These are phyloP conservation scores for Pichia thaimueangensis DNA, from an alignment of 805 yeast species.

Conservation along the genomic window DNA sequence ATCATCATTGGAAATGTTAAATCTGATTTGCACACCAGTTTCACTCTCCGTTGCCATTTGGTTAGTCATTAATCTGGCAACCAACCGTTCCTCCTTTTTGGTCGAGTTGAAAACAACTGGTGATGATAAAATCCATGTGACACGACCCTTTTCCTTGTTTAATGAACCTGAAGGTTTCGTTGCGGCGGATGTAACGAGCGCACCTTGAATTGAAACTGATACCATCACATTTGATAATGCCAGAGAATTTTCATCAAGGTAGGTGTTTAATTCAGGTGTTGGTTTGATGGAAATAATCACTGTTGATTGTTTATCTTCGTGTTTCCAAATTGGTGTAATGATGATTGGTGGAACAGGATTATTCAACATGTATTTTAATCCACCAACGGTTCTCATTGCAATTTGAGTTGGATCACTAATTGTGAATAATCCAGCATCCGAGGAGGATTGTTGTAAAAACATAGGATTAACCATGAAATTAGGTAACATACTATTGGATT, in stretches of 20 bases:
- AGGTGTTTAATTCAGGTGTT: slow-evolving; percentile 37
- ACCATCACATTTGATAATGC: slow-evolving; percentile 54
- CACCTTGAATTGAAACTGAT: slow-evolving; percentile 56
- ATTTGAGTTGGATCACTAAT: slow-evolving; percentile 43
- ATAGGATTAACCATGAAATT: slow-evolving; percentile 47
- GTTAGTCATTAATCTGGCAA: slow-evolving; percentile 81
- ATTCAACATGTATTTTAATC: slow-evolving; percentile 64
- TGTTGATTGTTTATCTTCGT: slow-evolving; percentile 78
- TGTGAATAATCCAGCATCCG: slow-evolving; percentile 29
- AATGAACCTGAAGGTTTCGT: slow-evolving; percentile 91
- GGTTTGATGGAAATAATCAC: slow-evolving; percentile 68
- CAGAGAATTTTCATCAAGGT: slow-evolving; percentile 30
- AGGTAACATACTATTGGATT: slow-evolving; percentile 35
- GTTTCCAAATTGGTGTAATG: slow-evolving; percentile 83
- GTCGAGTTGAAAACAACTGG: slow-evolving; percentile 33
- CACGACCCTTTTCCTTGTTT: slow-evolving; percentile 76
- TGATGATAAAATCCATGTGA: slow-evolving; percentile 68
- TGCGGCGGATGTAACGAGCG: slow-evolving; percentile 64
- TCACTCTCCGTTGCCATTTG: slow-evolving; percentile 66
- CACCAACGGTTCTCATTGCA: slow-evolving; percentile 65
- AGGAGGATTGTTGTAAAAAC: slow-evolving; percentile 38
- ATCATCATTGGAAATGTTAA: slow-evolving; percentile 38
- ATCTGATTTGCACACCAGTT: slow-evolving; percentile 67
- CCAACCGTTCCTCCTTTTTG: slow-evolving; percentile 54
- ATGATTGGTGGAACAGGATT: slow-evolving; percentile 56